These are phyloP conservation scores for Adiantum capillusveneris DNA, from an alignment of 75 land plant genomes.

Conservation along the genomic window DNA sequence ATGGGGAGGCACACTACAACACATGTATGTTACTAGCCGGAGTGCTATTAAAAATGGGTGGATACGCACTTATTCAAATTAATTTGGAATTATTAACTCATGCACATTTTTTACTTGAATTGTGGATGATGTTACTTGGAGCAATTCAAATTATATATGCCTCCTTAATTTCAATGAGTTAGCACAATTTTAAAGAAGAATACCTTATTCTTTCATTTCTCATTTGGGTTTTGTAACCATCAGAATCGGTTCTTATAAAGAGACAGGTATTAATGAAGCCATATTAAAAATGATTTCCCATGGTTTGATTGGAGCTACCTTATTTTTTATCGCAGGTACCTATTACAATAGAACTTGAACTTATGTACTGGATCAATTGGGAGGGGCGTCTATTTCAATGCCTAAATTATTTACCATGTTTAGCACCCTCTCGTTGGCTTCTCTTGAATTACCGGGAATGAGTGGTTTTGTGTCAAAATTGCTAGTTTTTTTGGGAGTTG, in stretches of 20 bases:
- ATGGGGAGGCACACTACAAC: neutral
- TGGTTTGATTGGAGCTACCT: no score
- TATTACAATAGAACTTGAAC: no score
- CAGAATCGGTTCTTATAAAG: neutral
- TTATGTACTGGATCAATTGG: no score
- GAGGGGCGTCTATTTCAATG: no score
- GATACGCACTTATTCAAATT: neutral
- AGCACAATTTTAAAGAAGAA: neutral
- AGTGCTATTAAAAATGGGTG: slow-evolving; percentile 1
- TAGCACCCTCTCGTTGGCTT: no score
- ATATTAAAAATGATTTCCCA: no score
- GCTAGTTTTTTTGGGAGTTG: no score
- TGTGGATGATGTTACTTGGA: neutral
- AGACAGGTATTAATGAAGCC: neutral
- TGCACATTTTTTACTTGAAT: neutral
- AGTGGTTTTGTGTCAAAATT: no score
- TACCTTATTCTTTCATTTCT: neutral
- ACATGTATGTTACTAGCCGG: slow-evolving; percentile 3
- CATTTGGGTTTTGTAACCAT: neutral
- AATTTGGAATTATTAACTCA: neutral
- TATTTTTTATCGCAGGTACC: no score
- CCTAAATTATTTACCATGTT: no score
- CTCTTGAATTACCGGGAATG: no score
- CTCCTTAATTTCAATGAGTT: neutral
- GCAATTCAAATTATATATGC: slow-evolving; percentile 2